Evolutionary conservation across 768 basidiomycete genomes (phyloP), one percentile per base, ranked within the genome.

Genomic region (Naematelia encephala): DNA sequence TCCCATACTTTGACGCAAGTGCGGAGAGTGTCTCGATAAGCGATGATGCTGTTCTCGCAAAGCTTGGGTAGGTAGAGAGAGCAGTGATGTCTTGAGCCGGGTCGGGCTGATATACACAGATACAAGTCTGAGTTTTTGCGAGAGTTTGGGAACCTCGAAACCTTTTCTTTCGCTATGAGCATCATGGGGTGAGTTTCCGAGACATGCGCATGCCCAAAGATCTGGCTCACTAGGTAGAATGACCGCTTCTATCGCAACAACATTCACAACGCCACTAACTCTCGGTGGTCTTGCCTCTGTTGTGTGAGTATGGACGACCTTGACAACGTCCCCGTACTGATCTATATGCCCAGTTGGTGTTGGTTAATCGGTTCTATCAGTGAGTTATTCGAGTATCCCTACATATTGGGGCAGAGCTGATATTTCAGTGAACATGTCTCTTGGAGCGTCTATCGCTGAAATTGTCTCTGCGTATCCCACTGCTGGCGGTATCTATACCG

Each of bases 51-150:
- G 30, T 62, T 21, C 45, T 62, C 21, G 61, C 61, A 14, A 62
- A 62, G 47, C 52, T 62, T 42, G 61, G 61, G 61, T 62, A 28
- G 42, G 61, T 53, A 11, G 4, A 16, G 16, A 39, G 34, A n/a
- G n/a, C n/a, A n/a, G n/a, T n/a, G n/a, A n/a, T n/a, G n/a, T n/a
- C n/a, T n/a, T n/a, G n/a, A n/a, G n/a, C n/a, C n/a, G n/a, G 34
- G 34, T 39, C 34, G 4, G 22, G 56, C 8, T 51, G 29, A 51
- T 29, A 10, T 22, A 27, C 11, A 23, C 25, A 63, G 62, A 30
- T 73, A 75, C 60, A 73, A 73, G 64, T 66, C 68, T 5, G 75
- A 78, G 57, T 91, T 91, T 81, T 85, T 84, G 75, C 82, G 90
- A 58, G 90, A 91, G 80, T 91, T 91, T 67, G 66, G 69, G 11